Percentiles rank a stretch among this genome's conserved stretches.
Evolutionary conservation across 345 rosid genomes (phyloP).

Genomic region (Diplotaxis tenuifolia): DNA sequence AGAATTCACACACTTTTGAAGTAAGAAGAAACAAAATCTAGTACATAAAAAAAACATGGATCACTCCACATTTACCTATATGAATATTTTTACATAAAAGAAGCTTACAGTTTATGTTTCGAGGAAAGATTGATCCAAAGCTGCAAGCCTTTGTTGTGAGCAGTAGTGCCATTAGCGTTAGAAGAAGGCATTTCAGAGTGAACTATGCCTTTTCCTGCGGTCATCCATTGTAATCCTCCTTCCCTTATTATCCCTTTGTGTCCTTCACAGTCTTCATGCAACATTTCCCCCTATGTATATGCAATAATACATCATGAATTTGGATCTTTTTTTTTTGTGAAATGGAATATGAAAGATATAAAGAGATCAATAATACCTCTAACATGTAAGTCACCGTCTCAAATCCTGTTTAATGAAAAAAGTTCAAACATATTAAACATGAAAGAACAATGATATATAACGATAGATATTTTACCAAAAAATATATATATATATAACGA

Average conservation of each 20-base stretch:
- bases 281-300: slow-evolving; percentile 52
- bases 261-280: slow-evolving; percentile 88
- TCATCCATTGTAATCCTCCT: slow-evolving; percentile 98
- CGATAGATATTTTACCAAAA: too few species aligned
- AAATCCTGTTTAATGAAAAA: slow-evolving; percentile 58
- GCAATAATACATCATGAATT: not conserved
- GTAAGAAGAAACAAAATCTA: slow-evolving; percentile 1
- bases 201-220: slow-evolving; percentile 93
- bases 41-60: not conserved
- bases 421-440: not conserved
- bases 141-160: slow-evolving; percentile 79
- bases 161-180: slow-evolving; percentile 48
- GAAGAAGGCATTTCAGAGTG: slow-evolving; percentile 93
- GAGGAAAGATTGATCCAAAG: slow-evolving; percentile 91
- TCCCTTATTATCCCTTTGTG: slow-evolving; percentile 73
- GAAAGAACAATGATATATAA: not conserved
- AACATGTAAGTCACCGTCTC: slow-evolving; percentile 96
- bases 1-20: slow-evolving; percentile 16
- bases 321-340: not conserved
- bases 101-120: slow-evolving; percentile 66
- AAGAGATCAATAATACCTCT: slow-evolving; percentile 54
- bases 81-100: not conserved
- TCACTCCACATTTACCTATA: not conserved
- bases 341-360: not conserved
- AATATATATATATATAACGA: not conserved